Base-by-base conservation (phyloP, 2,329 filamentous ascomycete genomes). In the Cladophialophora chaetospira region DNA sequence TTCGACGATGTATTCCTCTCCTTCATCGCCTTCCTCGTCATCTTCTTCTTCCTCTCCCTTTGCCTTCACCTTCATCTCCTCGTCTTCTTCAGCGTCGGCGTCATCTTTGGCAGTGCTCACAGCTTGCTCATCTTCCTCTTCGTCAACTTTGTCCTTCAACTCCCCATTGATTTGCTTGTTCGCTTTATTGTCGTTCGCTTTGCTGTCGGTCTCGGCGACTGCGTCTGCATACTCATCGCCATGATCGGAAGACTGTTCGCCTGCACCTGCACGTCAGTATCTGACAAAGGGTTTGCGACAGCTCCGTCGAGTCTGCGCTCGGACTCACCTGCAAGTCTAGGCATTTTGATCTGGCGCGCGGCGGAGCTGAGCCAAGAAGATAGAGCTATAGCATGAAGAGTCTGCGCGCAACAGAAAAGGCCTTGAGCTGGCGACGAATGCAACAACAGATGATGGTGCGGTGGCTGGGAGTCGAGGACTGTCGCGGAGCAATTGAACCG, bases 11-110 rank as follows among this genome's bases (percentile, higher is more conserved):
- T 55, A 58, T 36, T 47, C n/a, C n/a, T 63, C 60, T 42, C 25
- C 48, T 36, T 48, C 55, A 8, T 44, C 29, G 8, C 43, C 47
- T 6, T 25, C 40, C 9, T 43, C 43, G 25, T 19, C 47, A 58
- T 68, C 49, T 60, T 75, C 74, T 57, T 73, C 64, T 44, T 77
- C 74, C 0, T 68, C 63, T n/a, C 69, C 29, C 44, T 75, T 65
- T 26, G 68, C 72, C 45, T 75, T 72, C 4, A 67, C 70, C 4
- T 69, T 69, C 1, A 69, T 68, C 3, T 69, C 68, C 1, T 67
- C 65, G 10, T 69, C 69, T 15, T 66, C 63, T 45, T 70, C n/a
- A n/a, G n/a, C 76, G 8, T 68, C 62, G 43, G 76, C 75, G 0
- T 67, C 62, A n/a, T 68, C 29, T 47, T 75, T 65, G 26, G 68